These are phyloP conservation scores for Gamarada debralockiae DNA, from an alignment of 495 filamentous ascomycete genomes.

Conservation along the genomic window DNA sequence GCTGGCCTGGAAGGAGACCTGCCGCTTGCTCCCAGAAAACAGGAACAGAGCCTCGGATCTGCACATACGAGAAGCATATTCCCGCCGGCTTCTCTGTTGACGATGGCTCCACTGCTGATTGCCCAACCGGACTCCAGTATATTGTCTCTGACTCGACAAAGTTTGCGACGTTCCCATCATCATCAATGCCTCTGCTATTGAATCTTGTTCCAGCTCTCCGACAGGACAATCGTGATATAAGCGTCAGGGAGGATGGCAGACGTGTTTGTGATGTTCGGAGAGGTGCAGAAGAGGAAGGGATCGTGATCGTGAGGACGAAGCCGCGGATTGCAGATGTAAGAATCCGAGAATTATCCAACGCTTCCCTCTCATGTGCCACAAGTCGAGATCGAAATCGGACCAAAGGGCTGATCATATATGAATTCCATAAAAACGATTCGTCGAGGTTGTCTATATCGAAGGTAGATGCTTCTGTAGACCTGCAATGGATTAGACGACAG, in stretches of 20 bases:
- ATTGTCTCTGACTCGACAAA: slow-evolving; percentile 66
- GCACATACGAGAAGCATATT: slow-evolving; percentile 88
- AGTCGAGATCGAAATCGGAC: slow-evolving; percentile 83
- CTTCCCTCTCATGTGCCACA: slow-evolving; percentile 62
- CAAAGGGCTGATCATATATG: slow-evolving; percentile 92
- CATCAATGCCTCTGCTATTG: slow-evolving; percentile 93
- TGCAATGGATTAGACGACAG: slow-evolving; percentile 24
- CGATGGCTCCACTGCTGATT: slow-evolving; percentile 12
- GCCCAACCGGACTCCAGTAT: slow-evolving; percentile 63
- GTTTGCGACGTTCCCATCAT: slow-evolving; percentile 97
- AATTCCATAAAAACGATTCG: slow-evolving; percentile 92
- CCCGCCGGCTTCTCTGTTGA: slow-evolving; percentile 27
- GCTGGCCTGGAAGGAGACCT: slow-evolving; percentile 84
- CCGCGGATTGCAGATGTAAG: slow-evolving; percentile 92
- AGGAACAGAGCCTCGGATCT: slow-evolving; percentile 87
- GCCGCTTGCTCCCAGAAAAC: slow-evolving; percentile 96
- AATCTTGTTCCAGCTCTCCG: slow-evolving; percentile 90
- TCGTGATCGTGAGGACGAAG: slow-evolving; percentile 77
- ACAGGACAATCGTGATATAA: slow-evolving; percentile 91
- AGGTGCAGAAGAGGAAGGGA: slow-evolving; percentile 58
- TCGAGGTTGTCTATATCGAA: slow-evolving; percentile 85
- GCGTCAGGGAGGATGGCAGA: slow-evolving; percentile 76
- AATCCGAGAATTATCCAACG: slow-evolving; percentile 79
- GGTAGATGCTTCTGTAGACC: slow-evolving; percentile 48
- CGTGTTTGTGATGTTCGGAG: slow-evolving; percentile 56